Percentiles rank a stretch among this genome's conserved stretches.
Conservation (phyloP, 1,284 basidiomycete genomes). For the Moesziomyces globuligerus region DNA sequence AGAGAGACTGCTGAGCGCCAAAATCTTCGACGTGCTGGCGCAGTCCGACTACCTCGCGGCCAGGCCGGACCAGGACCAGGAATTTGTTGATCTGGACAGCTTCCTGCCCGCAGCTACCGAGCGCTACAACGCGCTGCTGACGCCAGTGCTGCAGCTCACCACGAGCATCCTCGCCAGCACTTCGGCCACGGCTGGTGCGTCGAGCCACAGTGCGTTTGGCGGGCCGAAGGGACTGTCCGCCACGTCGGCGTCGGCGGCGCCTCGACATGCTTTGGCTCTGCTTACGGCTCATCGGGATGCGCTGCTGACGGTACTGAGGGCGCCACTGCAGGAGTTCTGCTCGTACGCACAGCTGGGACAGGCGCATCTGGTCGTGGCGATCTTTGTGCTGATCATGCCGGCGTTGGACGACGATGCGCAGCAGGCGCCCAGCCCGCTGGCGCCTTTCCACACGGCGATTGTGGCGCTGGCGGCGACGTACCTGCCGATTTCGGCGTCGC, state of each 20-base stretch:
- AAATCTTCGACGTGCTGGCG: constrained; percentile 80
- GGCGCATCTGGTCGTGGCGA: constrained; percentile 75
- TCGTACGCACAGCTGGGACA: constrained; percentile 77
- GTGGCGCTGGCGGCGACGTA: constrained; percentile 79
- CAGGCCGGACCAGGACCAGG: constrained; percentile 81
- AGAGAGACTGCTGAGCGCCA: constrained; percentile 83
- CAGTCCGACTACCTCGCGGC: constrained; percentile 88
- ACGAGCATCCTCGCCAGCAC: constrained; percentile 69
- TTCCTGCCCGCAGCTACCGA: constrained; percentile 88
- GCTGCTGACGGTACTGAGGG: constrained; percentile 79
- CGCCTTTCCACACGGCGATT: constrained; percentile 77
- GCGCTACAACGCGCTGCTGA: constrained; percentile 86
- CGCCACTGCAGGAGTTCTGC: constrained; percentile 75
- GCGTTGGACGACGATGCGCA: constrained; percentile 79
- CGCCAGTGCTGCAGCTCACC: constrained; percentile 83
- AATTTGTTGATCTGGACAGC: constrained; percentile 82
- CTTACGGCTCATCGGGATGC: constrained; percentile 81
- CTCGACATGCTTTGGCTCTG: constrained; percentile 77
- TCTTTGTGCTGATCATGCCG: constrained; percentile 77
- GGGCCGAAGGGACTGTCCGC: constrained; percentile 34
- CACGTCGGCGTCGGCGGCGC: constrained; percentile 30
- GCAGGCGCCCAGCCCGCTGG: constrained; percentile 70
- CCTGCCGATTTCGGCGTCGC: constrained; percentile 76
- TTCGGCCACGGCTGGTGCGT: constrained; percentile 71
- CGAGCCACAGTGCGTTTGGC: constrained; percentile 64